Evolutionary conservation across 192 early-diverging fungal genomes (phyloP), one percentile per base, ranked within the genome.

Genomic region (Cetraspora pellucida): DNA sequence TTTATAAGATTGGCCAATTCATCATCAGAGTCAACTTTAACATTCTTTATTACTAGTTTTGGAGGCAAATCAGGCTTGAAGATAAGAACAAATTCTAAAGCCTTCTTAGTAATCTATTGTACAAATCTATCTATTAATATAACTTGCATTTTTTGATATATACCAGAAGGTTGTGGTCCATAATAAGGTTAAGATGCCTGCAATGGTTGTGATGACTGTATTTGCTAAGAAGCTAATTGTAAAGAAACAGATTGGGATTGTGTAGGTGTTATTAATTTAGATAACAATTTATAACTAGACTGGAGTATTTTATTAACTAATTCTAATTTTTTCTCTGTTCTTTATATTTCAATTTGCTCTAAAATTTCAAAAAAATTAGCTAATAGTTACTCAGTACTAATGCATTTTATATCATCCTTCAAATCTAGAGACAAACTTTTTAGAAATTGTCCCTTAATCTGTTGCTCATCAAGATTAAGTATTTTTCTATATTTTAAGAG

Each of bases 281-380:
- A 52, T 52, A 11, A 52, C 4, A 11, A 52, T 52, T 52, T 52
- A 52, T 52, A 52, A 52, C 50, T 52, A 52, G 50, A 52, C 17
- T 52, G 50, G 1, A 11, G 50, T 52, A 52, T 52, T 52, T 52
- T 30, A 30, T 2, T 31, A 25, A 63, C 50, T 10, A 63, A 31
- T 63, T 25, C 61, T 64, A 64, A 27, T 37, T 31, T 64, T 37
- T 31, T 25, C 16, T 64, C 61, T 21, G 61, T 25, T 10, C 31
- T 64, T 23, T 16, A 25, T 16, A 27, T 64, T 64, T 64, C 61
- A 64, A 64, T 64, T 31, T 16, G 7, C 31, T 64, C 61, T 31
- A 64, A 64, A 31, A 30, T 25, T 64, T 27, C 27, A 31, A 64
- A 27, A 31, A 64, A 16, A 64, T 27, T 23, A 37, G 61, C 25